Evolutionary conservation across 345 rosid genomes (phyloP).

Genomic region (Luvunga scandens): DNA sequence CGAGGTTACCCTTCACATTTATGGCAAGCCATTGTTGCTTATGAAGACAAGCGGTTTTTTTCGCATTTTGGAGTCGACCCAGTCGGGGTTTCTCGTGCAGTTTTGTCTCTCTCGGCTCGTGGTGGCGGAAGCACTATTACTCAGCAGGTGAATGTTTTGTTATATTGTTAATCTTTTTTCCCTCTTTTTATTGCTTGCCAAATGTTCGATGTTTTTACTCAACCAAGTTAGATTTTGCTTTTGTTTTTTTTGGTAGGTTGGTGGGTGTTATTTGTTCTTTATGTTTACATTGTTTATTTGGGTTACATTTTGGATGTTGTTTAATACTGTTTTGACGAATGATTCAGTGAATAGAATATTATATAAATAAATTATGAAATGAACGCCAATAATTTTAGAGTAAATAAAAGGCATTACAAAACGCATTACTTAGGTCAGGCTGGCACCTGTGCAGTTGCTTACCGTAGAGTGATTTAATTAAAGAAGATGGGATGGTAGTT

Average conservation of each 20-base stretch:
- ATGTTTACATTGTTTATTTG: background rate
- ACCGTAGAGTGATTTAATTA: background rate
- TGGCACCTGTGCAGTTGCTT: background rate
- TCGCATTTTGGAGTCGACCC: slow-evolving; percentile 25
- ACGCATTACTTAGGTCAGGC: slow-evolving; percentile 1
- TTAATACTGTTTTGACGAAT: slow-evolving; percentile 6
- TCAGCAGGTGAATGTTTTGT: slow-evolving; percentile 21
- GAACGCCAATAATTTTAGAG: background rate
- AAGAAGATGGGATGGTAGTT: slow-evolving; percentile 5
- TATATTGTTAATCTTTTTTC: too few relatives aligned
- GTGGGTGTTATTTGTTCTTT: background rate
- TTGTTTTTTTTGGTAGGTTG: background rate
- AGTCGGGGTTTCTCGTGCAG: slow-evolving; percentile 24
- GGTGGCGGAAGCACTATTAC: slow-evolving; percentile 34
- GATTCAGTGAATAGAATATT: slow-evolving; percentile 7
- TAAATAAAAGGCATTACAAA: background rate
- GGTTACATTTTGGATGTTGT: background rate
- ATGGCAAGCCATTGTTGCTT: slow-evolving; percentile 33
- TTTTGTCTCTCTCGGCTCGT: slow-evolving; percentile 21
- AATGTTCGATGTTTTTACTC: slow-evolving; percentile 24
- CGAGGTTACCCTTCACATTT: slow-evolving; percentile 21
- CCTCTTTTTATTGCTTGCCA: background rate
- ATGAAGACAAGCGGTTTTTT: slow-evolving; percentile 30
- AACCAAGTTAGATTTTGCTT: slow-evolving; percentile 14
- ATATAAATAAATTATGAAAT: background rate